Conservation (phyloP, 2,329 filamentous ascomycete genomes). For the Thielaviopsis euricoi region DNA sequence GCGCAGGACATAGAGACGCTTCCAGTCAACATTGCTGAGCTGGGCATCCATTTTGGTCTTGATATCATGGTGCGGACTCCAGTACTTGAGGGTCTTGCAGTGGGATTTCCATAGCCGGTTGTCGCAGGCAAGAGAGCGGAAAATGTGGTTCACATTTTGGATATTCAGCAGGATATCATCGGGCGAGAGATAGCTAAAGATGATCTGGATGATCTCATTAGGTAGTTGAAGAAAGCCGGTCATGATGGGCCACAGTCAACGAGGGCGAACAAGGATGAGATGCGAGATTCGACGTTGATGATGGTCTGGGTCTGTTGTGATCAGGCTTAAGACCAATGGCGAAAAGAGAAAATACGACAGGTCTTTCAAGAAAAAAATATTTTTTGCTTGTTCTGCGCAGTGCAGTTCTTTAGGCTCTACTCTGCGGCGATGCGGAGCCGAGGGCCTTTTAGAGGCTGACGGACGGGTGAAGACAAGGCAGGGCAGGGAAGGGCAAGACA, state of each 20-base stretch:
- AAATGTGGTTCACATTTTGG: slow-evolving; percentile 41
- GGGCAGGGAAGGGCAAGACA: no score
- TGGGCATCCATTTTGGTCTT: slow-evolving; percentile 34
- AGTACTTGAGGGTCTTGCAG: slow-evolving; percentile 58
- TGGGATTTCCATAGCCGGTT: slow-evolving; percentile 66
- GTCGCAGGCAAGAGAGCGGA: slow-evolving; percentile 50
- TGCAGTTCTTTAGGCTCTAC: no score
- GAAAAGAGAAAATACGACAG: no score
- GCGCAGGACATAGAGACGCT: slow-evolving; percentile 43
- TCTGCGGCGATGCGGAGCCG: no score
- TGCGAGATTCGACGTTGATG: not conserved
- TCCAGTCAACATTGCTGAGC: slow-evolving; percentile 55
- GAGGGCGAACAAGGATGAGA: not conserved
- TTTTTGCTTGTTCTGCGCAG: no score
- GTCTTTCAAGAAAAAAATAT: no score
- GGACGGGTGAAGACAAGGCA: no score
- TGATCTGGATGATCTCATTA: slow-evolving; percentile 70
- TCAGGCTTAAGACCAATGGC: no score
- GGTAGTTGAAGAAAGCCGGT: slow-evolving; percentile 33
- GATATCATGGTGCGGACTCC: slow-evolving; percentile 52
- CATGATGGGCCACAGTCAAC: not conserved
- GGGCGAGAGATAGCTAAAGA: slow-evolving; percentile 48
- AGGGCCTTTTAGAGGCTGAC: no score
- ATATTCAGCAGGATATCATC: slow-evolving; percentile 33
- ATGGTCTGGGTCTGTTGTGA: not conserved